Evolutionary conservation across 2,329 filamentous ascomycete species (phyloP).

Genomic region (Venturia effusa): DNA sequence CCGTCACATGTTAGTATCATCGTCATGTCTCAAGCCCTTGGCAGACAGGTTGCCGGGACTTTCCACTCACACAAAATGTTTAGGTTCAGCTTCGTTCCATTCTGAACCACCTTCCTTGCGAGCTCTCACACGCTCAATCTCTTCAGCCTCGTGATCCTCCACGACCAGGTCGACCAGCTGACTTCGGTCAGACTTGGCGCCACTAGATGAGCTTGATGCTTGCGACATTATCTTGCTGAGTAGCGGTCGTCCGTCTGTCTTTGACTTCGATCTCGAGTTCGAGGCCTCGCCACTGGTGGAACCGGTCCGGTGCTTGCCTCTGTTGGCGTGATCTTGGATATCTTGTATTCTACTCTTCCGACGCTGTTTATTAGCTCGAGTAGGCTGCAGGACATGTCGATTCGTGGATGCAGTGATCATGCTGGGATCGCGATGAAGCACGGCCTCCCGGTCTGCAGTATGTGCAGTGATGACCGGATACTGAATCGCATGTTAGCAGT

Average conservation of each 20-base stretch:
- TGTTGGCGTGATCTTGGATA: slow-evolving; percentile 30
- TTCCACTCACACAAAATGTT: slow-evolving; percentile 42
- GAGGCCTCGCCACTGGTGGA: slow-evolving; percentile 23
- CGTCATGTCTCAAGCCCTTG: neutral
- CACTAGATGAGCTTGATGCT: slow-evolving; percentile 30
- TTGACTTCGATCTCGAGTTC: slow-evolving; percentile 15
- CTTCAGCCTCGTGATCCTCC: slow-evolving; percentile 52
- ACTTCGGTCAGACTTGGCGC: slow-evolving; percentile 44
- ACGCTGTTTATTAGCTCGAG: slow-evolving; percentile 35
- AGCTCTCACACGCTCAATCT: slow-evolving; percentile 49
- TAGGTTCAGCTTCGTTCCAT: slow-evolving; percentile 46
- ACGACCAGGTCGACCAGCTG: slow-evolving; percentile 59
- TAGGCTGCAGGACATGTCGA: slow-evolving; percentile 42
- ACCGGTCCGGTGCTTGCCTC: slow-evolving; percentile 31
- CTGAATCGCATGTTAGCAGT: slow-evolving; percentile 32
- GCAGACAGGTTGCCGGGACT: neutral
- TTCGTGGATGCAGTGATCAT: slow-evolving; percentile 47
- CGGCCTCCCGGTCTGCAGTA: slow-evolving; percentile 61
- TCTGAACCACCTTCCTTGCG: slow-evolving; percentile 51
- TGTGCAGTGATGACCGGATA: slow-evolving; percentile 88
- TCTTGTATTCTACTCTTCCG: slow-evolving; percentile 37
- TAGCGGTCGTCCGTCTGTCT: slow-evolving; percentile 16
- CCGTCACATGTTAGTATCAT: neutral
- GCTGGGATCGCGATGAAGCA: slow-evolving; percentile 40
- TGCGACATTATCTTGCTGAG: slow-evolving; percentile 25